Percentiles rank a stretch among this genome's conserved stretches.
phyloP scores from a whole-genome alignment of 495 filamentous ascomycete genomes.

The Lophiotrema nucula region DNA sequence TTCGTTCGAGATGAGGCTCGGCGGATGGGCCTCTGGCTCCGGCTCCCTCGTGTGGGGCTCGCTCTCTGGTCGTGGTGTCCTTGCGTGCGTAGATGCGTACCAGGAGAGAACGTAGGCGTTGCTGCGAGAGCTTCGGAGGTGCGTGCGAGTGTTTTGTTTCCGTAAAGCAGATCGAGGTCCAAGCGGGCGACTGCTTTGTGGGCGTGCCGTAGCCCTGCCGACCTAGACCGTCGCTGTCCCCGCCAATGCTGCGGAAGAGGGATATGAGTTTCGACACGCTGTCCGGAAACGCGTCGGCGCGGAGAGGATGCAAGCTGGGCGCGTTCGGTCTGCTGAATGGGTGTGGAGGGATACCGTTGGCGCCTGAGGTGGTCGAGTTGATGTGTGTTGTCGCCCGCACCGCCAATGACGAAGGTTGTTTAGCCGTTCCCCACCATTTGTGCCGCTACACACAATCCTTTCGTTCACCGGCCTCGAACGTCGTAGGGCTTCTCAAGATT shows the following conservation, averaged over 20 bases:
- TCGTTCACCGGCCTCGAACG: too few relatives aligned
- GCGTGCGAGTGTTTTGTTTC: too few relatives aligned
- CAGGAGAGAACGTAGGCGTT: not conserved
- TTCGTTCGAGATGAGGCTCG: not conserved
- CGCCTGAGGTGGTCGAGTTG: conserved; percentile 22
- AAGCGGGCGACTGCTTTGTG: not conserved
- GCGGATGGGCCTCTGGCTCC: not conserved
- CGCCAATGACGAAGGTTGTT: conserved; percentile 17
- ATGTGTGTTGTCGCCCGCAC: not conserved
- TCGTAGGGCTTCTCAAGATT: too few relatives aligned
- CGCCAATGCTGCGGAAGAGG: too few relatives aligned
- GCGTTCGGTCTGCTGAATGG: conserved; percentile 14
- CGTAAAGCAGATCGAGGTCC: not conserved
- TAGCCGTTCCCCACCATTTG: not conserved
- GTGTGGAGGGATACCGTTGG: not conserved
- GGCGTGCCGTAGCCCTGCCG: not conserved
- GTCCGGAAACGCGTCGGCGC: conserved; percentile 9
- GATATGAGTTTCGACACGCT: not conserved
- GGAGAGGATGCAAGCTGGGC: not conserved
- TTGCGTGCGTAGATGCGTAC: not conserved
- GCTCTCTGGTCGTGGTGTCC: not conserved
- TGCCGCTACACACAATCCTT: not conserved
- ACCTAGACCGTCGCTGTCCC: not conserved
- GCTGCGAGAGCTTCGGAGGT: not conserved
- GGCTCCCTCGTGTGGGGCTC: not conserved